Percentiles rank a stretch among this genome's conserved stretches.
These are phyloP conservation scores for Metrosideros polymorpha DNA, from an alignment of 441 rosid species.

Conservation along the genomic window DNA sequence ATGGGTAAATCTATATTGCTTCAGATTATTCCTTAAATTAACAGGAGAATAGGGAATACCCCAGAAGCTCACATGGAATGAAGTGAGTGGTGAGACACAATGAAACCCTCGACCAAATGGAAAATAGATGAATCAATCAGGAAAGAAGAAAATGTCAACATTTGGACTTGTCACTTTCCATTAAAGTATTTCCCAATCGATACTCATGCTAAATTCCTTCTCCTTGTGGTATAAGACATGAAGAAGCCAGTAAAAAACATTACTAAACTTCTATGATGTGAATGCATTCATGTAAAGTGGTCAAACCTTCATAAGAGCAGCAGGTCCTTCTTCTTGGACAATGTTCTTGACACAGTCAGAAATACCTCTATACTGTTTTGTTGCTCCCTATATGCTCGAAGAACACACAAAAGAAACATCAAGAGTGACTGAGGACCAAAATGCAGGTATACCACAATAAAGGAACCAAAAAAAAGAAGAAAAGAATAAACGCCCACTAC, in stretches of 20 bases:
- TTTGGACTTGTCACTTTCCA: not conserved
- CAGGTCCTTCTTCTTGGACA: slow-evolving; percentile 22
- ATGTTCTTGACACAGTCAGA: slow-evolving; percentile 16
- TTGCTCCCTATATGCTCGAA: slow-evolving; percentile 15
- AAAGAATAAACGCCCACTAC: slow-evolving; percentile 15
- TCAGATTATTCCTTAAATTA: not conserved
- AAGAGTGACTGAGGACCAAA: not conserved
- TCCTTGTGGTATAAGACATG: not conserved
- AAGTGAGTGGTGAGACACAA: not conserved
- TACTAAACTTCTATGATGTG: not conserved
- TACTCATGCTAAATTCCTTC: not conserved
- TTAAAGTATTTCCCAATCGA: not conserved
- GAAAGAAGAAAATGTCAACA: not conserved
- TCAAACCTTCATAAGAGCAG: slow-evolving; percentile 22
- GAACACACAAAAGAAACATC: not conserved
- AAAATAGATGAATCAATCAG: not conserved
- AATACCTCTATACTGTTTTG: slow-evolving; percentile 17
- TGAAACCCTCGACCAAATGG: not conserved
- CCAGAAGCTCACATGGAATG: not conserved
- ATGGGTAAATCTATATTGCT: not conserved
- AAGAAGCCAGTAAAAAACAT: not conserved
- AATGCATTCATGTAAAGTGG: not conserved
- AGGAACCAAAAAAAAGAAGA: not conserved
- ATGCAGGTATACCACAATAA: not conserved
- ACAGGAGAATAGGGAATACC: not conserved